Evolutionary conservation across 169 alveolate genomes (phyloP), one percentile per base, ranked within the genome.

Genomic region (Plasmodium vinckei): DNA sequence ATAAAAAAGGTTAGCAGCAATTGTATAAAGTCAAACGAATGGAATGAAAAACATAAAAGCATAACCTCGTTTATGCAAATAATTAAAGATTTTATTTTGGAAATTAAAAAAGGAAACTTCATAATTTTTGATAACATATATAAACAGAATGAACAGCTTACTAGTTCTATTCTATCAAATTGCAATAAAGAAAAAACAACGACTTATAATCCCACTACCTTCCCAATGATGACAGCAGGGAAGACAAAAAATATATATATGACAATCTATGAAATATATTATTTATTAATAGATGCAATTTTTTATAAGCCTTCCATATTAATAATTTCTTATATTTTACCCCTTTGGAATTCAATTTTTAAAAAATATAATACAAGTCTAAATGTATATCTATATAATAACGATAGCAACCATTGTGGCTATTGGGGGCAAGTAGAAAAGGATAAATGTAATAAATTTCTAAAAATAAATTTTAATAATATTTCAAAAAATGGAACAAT

Each of bases 81-180:
- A 51, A 51, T 72, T 72, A 56, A 9, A 33, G 86, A 72, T 10
- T 17, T 72, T 12, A 53, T 72, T 54, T 12, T 60, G 15, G 51
- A 72, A 7, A 54, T 54, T 17, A 57, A 72, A 72, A 72, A 54
- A 57, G 86, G 56, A 46, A 72, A 72, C 9, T 9, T 25, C n/a
- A 33, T 2, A 2, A n/a, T 72, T 72, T 72, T 54, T 72, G 57
- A 23, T 44, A 54, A 56, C 25, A 12, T 68, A 72, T 9, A 23
- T 33, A 10, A 2, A 2, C 27, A 54, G 5, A 6, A 54, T 33
- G 2, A 13, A 39, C 13, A n/a, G n/a, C 12, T 44, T 19, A 33
- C 42, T 33, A 33, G 42, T 33, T 33, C 7, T 33, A 33, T 33
- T 33, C 42, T 33, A 33, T 7, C 42, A 33, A 33, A 33, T 33